A percentile compares a stretch with the other conserved stretches of the same genome.
phyloP scores from a whole-genome alignment of 257 asterid genomes.

The Solanum rostratum region DNA sequence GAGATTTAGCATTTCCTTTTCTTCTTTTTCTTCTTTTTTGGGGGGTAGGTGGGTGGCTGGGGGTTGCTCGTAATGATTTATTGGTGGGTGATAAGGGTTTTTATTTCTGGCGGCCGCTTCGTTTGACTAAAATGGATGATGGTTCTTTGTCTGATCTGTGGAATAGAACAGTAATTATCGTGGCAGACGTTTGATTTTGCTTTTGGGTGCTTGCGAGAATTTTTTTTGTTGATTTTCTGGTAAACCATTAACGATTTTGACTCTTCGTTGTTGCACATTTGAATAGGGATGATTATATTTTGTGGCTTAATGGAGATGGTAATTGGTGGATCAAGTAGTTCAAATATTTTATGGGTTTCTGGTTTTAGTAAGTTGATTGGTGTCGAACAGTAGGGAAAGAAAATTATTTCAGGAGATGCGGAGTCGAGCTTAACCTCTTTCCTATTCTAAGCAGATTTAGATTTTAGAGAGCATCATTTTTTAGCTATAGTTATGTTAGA shows the following conservation, averaged over 20 bases:
- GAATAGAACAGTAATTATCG: background rate
- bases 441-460: background rate
- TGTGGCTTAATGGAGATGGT: background rate
- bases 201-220: background rate
- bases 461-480: background rate
- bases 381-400: background rate
- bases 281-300: background rate
- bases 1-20: background rate
- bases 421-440: background rate
- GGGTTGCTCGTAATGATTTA: background rate
- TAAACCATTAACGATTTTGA: background rate
- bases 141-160: background rate
- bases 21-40: background rate
- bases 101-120: background rate
- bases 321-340: background rate
- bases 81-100: background rate
- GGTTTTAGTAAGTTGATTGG: background rate
- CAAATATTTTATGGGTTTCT: background rate
- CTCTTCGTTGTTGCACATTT: background rate
- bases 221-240: background rate
- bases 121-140: background rate
- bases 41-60: background rate
- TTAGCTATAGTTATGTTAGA: background rate
- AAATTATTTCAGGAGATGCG: background rate
- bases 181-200: background rate